phyloP scores from a whole-genome alignment of 2,329 filamentous ascomycete species.

The Aspergillus fumigatiaffinis region DNA sequence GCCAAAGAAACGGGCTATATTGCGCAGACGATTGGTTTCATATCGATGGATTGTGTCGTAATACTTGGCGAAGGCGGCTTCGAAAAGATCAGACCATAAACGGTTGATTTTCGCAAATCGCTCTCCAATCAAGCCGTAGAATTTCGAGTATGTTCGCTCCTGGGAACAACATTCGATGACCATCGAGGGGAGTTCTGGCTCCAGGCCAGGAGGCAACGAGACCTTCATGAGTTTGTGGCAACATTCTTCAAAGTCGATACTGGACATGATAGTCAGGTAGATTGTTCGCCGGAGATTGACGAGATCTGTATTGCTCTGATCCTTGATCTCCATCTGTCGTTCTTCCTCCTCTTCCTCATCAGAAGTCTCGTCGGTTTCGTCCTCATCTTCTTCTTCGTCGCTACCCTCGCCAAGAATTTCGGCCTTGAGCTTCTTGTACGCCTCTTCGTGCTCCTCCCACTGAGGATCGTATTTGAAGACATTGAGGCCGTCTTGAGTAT shows the following conservation, averaged over 20 bases:
- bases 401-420: conserved; percentile 94
- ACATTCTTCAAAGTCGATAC: conserved; percentile 91
- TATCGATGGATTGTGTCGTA: conserved; percentile 97
- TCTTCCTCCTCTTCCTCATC: conserved; percentile 73
- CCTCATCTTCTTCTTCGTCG: conserved; percentile 69
- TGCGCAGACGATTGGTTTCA: conserved; percentile 90
- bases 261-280: conserved; percentile 96
- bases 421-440: conserved; percentile 84
- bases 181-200: conserved; percentile 91
- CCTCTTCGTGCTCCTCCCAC: conserved; percentile 85
- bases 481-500: conserved; percentile 82
- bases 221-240: conserved; percentile 97
- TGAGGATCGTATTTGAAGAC: conserved; percentile 92
- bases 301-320: conserved; percentile 92
- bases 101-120: conserved; percentile 94
- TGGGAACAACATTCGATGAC: conserved; percentile 95
- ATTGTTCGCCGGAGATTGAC: conserved; percentile 91
- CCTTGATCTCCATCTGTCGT: conserved; percentile 90
- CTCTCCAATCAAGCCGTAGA: conserved; percentile 91
- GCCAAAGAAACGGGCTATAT: conserved; percentile 92
- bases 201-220: conserved; percentile 78
- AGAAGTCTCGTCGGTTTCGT: conserved; percentile 57
- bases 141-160: conserved; percentile 95
- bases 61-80: conserved; percentile 84
- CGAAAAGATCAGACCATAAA: conserved; percentile 89